These are phyloP conservation scores for Simmondsia chinensis DNA, from an alignment of 148 eudicot genomes.

Conservation along the genomic window DNA sequence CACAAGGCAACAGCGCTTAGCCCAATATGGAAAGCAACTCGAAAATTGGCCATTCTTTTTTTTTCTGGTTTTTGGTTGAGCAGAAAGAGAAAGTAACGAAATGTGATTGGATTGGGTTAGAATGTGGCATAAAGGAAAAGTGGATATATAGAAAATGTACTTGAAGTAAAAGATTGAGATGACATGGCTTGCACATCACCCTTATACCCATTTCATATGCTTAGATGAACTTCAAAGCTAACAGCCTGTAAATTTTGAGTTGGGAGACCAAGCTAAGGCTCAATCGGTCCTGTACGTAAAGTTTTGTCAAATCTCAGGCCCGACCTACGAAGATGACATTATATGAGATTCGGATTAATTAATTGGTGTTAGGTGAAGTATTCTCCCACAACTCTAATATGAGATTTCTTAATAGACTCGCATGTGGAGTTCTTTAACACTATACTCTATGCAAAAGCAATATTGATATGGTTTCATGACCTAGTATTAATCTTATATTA, in stretches of 20 bases:
- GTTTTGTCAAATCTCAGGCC: too few relatives aligned
- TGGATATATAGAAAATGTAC: constrained; percentile 15
- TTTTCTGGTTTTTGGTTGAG: neutral
- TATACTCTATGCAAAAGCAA: too few relatives aligned
- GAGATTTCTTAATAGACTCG: too few relatives aligned
- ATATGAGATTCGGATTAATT: too few relatives aligned
- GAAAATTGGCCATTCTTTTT: constrained; percentile 20
- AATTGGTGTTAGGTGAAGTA: too few relatives aligned
- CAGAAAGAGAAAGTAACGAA: neutral
- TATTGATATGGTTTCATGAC: too few relatives aligned
- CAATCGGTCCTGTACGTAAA: too few relatives aligned
- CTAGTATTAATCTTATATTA: too few relatives aligned
- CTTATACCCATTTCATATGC: constrained; percentile 12
- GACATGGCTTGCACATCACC: constrained; percentile 78
- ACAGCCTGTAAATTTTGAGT: neutral
- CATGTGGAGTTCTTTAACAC: too few relatives aligned
- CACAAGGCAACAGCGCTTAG: constrained; percentile 38
- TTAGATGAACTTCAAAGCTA: constrained; percentile 16
- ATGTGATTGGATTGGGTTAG: constrained; percentile 1
- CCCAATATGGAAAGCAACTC: constrained; percentile 17
- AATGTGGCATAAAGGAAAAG: neutral
- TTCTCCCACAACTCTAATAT: too few relatives aligned
- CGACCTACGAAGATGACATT: too few relatives aligned
- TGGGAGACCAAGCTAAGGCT: neutral
- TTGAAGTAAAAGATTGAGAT: constrained; percentile 63